Conservation (phyloP, 306 rosid genomes). For the Mimosa pudica region DNA sequence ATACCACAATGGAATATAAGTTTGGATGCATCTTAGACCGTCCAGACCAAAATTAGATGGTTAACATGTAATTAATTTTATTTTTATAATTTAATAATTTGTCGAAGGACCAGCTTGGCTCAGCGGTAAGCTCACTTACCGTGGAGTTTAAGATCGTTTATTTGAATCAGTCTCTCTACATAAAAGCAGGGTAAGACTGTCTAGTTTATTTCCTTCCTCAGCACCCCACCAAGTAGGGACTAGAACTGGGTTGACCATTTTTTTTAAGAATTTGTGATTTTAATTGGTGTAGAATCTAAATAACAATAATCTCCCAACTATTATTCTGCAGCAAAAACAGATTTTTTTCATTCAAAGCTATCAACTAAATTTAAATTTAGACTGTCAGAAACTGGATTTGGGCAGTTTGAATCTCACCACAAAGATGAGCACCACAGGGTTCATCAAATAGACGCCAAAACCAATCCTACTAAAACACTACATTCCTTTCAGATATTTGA, state of each 20-base stretch:
- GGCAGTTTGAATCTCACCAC: background rate
- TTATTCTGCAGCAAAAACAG: background rate
- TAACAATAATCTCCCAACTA: background rate
- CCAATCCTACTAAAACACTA: background rate
- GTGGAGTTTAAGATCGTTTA: too few species aligned
- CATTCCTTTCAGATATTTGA: background rate
- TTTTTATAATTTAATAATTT: background rate
- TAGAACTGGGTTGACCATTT: too few species aligned
- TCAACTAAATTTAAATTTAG: background rate
- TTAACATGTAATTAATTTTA: background rate
- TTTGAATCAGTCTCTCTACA: too few species aligned
- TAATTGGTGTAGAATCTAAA: background rate
- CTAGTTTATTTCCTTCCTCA: too few species aligned
- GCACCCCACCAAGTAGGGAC: too few species aligned
- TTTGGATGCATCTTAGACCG: background rate
- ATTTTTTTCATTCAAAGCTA: background rate
- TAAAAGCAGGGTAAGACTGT: too few species aligned
- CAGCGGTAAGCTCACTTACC: too few species aligned
- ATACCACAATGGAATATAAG: background rate
- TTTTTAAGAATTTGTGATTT: background rate
- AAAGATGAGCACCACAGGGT: background rate
- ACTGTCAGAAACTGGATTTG: background rate
- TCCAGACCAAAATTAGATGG: background rate
- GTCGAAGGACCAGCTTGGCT: too few species aligned
- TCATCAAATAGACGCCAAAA: background rate